Evolutionary conservation across 768 basidiomycete species (phyloP).

Genomic region (Rhodotorula graminis): DNA sequence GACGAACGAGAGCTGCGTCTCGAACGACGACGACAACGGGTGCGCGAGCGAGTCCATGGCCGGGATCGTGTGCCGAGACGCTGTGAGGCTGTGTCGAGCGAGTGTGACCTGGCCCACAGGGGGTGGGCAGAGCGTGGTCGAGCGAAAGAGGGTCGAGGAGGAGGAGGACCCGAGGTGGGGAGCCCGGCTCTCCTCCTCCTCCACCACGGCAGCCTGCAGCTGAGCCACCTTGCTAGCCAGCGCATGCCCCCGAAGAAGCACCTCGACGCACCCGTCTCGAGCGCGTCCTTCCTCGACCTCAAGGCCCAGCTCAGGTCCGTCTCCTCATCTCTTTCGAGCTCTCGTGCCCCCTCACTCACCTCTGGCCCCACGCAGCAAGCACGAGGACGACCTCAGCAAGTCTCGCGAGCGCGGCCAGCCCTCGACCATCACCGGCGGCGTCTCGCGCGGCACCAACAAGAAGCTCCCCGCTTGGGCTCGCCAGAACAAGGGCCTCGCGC

Average conservation of each 20-base stretch:
- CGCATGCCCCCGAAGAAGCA: slow-evolving; percentile 17
- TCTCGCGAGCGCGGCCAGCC: not conserved
- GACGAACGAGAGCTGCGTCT: slow-evolving; percentile 30
- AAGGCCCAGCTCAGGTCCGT: slow-evolving; percentile 29
- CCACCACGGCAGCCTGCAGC: not conserved
- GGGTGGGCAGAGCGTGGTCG: too few relatives aligned
- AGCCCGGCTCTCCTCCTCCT: not conserved
- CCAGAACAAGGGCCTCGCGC: slow-evolving; percentile 31
- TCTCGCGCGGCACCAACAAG: not conserved
- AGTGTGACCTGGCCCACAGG: too few relatives aligned
- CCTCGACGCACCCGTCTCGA: slow-evolving; percentile 5
- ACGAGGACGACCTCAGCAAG: slow-evolving; percentile 28
- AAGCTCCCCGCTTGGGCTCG: slow-evolving; percentile 25
- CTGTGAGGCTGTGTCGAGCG: not conserved
- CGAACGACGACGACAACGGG: not conserved
- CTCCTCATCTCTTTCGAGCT: not conserved
- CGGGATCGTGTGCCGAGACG: not conserved
- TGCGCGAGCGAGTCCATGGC: slow-evolving; percentile 14
- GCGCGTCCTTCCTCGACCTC: slow-evolving; percentile 31
- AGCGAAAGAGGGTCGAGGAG: not conserved
- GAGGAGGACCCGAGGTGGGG: not conserved
- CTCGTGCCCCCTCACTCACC: not conserved
- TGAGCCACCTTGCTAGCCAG: not conserved
- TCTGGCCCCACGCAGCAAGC: slow-evolving; percentile 11
- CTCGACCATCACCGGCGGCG: not conserved